phyloP scores from a whole-genome alignment of 139 green algal species.

The Chloropicon primus region DNA sequence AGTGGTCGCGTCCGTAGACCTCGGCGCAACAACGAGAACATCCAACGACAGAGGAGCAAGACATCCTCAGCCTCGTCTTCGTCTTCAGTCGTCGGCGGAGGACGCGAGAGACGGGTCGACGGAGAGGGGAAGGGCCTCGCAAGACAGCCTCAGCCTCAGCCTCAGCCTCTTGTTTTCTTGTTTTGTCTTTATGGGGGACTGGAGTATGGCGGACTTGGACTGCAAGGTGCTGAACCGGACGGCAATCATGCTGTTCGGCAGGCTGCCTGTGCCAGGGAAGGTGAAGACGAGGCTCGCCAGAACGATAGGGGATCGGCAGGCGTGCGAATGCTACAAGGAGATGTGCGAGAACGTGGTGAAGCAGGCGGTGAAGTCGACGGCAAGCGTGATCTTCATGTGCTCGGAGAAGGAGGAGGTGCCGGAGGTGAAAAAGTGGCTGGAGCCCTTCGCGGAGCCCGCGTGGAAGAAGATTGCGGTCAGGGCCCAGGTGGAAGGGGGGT shows the following conservation, averaged over 20 bases:
- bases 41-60: no score
- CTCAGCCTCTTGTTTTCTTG: no score
- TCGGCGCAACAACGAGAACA: no score
- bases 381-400: conserved; percentile 23
- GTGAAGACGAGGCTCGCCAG: conserved; percentile 56
- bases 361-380: conserved; percentile 21
- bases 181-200: no score
- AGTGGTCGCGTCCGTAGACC: no score
- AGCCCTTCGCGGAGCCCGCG: conserved; percentile 16
- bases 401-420: conserved; percentile 19
- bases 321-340: conserved; percentile 34
- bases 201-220: neutral
- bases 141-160: no score
- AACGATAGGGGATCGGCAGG: conserved; percentile 22
- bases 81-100: no score
- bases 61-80: no score
- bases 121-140: no score
- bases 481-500: conserved; percentile 9
- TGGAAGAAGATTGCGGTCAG: conserved; percentile 9
- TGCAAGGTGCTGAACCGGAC: neutral
- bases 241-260: conserved; percentile 33
- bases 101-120: no score
- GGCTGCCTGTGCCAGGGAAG: conserved; percentile 32
- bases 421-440: conserved; percentile 24
- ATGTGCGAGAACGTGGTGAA: conserved; percentile 34